A percentile compares a stretch with the other conserved stretches of the same genome.
Conservation (phyloP, 139 green algal species). For the Chlamydomonas asymmetrica region DNA sequence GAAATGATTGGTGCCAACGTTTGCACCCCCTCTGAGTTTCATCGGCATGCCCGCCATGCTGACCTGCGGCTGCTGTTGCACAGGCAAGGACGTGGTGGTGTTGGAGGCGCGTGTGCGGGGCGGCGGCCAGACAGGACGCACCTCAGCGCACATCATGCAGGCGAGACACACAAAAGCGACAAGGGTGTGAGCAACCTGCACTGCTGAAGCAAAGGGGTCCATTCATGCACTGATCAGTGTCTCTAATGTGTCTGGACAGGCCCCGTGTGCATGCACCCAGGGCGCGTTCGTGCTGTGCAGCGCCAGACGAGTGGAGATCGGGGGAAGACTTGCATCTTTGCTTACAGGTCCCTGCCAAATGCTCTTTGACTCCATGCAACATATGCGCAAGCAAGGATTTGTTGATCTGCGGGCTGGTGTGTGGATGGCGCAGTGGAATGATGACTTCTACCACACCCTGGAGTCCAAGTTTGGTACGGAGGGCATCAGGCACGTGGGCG, state of each 20-base stretch:
- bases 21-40: background rate
- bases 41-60: background rate
- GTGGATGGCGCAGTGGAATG: slow-evolving; percentile 33
- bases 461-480: slow-evolving; percentile 47
- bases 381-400: slow-evolving; percentile 32
- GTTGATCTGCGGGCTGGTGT: slow-evolving; percentile 53
- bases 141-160: slow-evolving; percentile 61
- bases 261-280: no score
- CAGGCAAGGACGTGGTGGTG: slow-evolving; percentile 69
- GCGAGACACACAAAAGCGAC: no score
- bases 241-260: no score
- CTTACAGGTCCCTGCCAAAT: no score
- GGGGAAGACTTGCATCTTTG: no score
- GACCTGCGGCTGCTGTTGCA: background rate
- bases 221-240: no score
- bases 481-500: slow-evolving; percentile 47
- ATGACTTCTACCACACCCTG: slow-evolving; percentile 59
- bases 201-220: no score
- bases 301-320: background rate
- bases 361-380: background rate
- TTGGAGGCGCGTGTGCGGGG: slow-evolving; percentile 58
- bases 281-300: no score
- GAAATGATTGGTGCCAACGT: no score
- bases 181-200: no score
- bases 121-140: slow-evolving; percentile 65